Evolutionary conservation across 768 basidiomycete genomes (phyloP).

Genomic region (Daedaleopsis nitida): DNA sequence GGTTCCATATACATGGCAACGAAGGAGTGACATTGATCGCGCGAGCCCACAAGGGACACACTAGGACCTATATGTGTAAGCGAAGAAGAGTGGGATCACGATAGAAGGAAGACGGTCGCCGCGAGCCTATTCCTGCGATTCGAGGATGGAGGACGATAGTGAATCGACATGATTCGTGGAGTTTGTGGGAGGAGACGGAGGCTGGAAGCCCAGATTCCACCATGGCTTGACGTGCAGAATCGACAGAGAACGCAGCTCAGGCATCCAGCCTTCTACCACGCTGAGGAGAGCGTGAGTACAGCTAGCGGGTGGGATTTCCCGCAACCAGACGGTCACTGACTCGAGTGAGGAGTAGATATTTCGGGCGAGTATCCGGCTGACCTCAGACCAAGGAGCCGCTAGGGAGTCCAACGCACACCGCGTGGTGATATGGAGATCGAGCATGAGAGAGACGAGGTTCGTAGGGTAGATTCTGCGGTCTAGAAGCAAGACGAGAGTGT

Average conservation of each 20-base stretch:
- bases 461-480: neutral
- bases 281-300: neutral
- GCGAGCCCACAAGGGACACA: neutral
- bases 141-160: no score
- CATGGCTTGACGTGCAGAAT: conserved; percentile 10
- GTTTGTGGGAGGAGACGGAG: neutral
- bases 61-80: conserved; percentile 1
- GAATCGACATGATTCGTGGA: neutral
- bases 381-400: neutral
- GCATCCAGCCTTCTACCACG: conserved; percentile 6
- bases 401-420: neutral
- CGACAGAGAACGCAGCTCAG: neutral
- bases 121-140: no score
- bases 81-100: neutral
- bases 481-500: neutral
- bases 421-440: neutral
- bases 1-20: neutral
- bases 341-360: conserved; percentile 2
- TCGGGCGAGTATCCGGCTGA: neutral
- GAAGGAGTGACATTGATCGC: neutral
- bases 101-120: no score
- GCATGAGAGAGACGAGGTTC: neutral
- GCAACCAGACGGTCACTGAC: conserved; percentile 10
- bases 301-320: conserved; percentile 1
- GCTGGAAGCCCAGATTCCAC: neutral